Conservation (phyloP, 192 early-diverging fungal genomes). For the Nowakowskiella sp. region DNA sequence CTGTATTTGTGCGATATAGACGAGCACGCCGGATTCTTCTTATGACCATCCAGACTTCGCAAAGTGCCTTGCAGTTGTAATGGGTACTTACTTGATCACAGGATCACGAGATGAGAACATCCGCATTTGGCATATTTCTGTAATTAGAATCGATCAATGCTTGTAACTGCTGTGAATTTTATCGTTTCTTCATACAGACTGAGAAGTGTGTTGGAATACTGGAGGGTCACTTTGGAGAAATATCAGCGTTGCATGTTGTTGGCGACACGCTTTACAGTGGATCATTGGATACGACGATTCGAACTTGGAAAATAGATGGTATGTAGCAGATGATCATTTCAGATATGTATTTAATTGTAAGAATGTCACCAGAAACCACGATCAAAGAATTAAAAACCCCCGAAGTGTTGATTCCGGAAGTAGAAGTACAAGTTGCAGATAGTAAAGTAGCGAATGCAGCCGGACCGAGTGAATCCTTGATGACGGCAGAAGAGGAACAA, state of each 20-base stretch:
- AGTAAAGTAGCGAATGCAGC: conserved; percentile 7
- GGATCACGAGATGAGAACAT: conserved; percentile 80
- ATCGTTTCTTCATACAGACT: conserved; percentile 36
- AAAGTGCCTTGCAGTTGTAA: conserved; percentile 48
- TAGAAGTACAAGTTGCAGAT: conserved; percentile 11
- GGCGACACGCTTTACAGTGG: conserved; percentile 67
- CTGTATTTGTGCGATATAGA: conserved; percentile 30
- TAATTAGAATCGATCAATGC: conserved; percentile 37
- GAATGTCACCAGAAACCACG: background rate
- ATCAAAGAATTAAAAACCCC: conserved; percentile 1
- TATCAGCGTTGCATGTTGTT: conserved; percentile 52
- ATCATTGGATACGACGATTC: conserved; percentile 78
- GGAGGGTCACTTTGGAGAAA: conserved; percentile 85
- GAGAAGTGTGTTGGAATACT: conserved; percentile 68
- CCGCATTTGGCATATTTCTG: conserved; percentile 79
- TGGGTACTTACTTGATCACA: conserved; percentile 67
- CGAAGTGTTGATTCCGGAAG: background rate
- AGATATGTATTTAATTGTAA: conserved; percentile 15
- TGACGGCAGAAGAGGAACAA: conserved; percentile 87
- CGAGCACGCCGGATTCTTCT: conserved; percentile 58
- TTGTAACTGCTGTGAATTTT: background rate
- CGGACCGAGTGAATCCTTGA: conserved; percentile 1
- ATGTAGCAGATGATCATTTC: conserved; percentile 7
- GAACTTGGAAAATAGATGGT: conserved; percentile 69
- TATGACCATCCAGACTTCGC: conserved; percentile 79